Percentiles rank a stretch among this genome's conserved stretches.
These are phyloP conservation scores for Claviceps pusilla DNA, from an alignment of 2,329 filamentous ascomycete genomes.

Conservation along the genomic window DNA sequence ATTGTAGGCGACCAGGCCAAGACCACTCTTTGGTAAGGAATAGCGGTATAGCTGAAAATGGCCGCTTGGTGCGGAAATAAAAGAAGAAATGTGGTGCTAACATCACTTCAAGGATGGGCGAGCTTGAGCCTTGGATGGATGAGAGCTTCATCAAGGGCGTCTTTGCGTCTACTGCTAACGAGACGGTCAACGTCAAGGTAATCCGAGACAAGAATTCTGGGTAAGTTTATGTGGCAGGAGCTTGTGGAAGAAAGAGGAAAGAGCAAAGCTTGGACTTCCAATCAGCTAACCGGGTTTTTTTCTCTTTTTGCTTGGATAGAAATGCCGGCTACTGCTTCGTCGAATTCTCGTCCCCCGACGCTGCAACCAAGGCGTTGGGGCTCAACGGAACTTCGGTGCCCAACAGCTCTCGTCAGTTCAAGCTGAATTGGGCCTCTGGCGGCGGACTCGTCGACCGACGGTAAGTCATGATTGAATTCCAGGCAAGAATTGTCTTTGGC, in stretches of 20 bases:
- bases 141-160: constrained; percentile 96
- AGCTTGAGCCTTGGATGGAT: constrained; percentile 97
- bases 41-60: neutral
- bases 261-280: neutral
- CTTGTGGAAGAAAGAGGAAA: neutral
- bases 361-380: constrained; percentile 78
- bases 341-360: constrained; percentile 70
- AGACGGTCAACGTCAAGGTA: constrained; percentile 97
- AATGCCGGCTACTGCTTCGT: constrained; percentile 99
- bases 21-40: constrained; percentile 39
- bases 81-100: constrained; percentile 7
- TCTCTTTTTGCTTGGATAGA: constrained; percentile 27
- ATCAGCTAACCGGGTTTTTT: neutral
- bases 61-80: neutral
- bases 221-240: constrained; percentile 32
- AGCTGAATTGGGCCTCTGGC: constrained; percentile 97
- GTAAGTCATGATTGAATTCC: constrained; percentile 29
- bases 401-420: constrained; percentile 89
- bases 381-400: constrained; percentile 83
- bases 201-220: constrained; percentile 98
- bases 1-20: constrained; percentile 34
- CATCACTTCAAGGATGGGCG: constrained; percentile 65
- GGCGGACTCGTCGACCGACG: constrained; percentile 88
- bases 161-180: constrained; percentile 75
- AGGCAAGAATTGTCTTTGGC: neutral